Percentiles rank a stretch among this genome's conserved stretches.
Evolutionary conservation across 495 filamentous ascomycete species (phyloP).

Genomic region (Trichoderma asperelloides): DNA sequence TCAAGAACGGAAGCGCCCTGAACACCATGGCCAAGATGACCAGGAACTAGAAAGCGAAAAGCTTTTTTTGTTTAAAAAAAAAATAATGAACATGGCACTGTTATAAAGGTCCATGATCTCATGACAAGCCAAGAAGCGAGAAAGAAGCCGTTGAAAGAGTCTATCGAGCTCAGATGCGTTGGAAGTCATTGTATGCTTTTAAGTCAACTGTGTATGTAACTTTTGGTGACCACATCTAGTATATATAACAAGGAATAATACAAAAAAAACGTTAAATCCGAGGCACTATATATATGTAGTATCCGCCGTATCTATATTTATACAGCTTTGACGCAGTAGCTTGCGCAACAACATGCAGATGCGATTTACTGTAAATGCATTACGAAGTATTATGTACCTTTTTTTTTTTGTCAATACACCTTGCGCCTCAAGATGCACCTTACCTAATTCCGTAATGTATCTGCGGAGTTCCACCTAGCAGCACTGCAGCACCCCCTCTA

Average conservation of each 20-base stretch:
- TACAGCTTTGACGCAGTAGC: no score
- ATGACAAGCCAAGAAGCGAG: not conserved
- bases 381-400: no score
- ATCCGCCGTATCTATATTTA: not conserved
- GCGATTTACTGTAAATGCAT: no score
- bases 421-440: no score
- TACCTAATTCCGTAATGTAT: no score
- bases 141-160: not conserved
- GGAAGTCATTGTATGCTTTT: not conserved
- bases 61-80: not conserved
- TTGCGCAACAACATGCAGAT: no score
- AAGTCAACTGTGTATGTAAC: slow-evolving; percentile 1
- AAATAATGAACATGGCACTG: not conserved
- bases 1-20: slow-evolving; percentile 89
- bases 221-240: not conserved
- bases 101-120: not conserved
- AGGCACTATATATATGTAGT: not conserved
- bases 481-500: no score
- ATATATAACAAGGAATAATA: not conserved
- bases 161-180: not conserved
- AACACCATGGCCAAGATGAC: slow-evolving; percentile 90
- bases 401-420: no score
- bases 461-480: no score
- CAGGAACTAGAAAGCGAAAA: not conserved
- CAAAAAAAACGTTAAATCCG: not conserved